Evolutionary conservation across 495 filamentous ascomycete genomes (phyloP).

Genomic region (Margaritispora aquatica): DNA sequence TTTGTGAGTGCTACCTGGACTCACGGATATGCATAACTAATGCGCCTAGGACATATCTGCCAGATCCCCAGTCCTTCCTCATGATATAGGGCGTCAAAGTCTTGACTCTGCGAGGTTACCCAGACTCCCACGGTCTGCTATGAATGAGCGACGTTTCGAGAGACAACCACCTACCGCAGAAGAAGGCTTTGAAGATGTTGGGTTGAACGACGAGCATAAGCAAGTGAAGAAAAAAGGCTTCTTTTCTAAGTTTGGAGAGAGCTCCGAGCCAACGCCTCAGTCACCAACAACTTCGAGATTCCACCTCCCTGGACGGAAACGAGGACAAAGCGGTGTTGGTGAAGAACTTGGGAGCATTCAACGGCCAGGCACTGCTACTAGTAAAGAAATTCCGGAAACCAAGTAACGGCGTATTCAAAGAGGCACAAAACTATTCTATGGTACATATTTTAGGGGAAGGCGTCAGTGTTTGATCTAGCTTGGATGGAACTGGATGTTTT

Average conservation of each 20-base stretch:
- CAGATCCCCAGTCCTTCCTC: conserved; percentile 64
- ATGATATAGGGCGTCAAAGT: conserved; percentile 62
- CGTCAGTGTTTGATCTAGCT: conserved; percentile 1
- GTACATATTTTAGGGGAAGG: background rate
- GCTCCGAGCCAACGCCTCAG: conserved; percentile 34
- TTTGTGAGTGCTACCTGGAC: conserved; percentile 58
- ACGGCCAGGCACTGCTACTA: conserved; percentile 17
- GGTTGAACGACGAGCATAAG: conserved; percentile 56
- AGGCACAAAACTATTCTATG: background rate
- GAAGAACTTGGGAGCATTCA: conserved; percentile 55
- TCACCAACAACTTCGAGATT: conserved; percentile 50
- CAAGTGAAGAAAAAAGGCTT: conserved; percentile 70
- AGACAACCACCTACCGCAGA: conserved; percentile 59
- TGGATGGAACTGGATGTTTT: background rate
- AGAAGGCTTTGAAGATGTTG: conserved; percentile 86
- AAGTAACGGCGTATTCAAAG: background rate
- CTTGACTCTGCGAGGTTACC: conserved; percentile 65
- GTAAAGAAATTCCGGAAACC: conserved; percentile 14
- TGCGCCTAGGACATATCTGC: conserved; percentile 78
- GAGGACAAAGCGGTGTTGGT: conserved; percentile 66
- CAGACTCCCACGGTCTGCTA: conserved; percentile 46
- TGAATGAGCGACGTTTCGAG: conserved; percentile 37
- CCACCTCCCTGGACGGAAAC: conserved; percentile 64
- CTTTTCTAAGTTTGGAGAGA: conserved; percentile 78
- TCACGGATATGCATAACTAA: conserved; percentile 1